Evolutionary conservation across 225 moss, liverwort and hornwort genomes (phyloP).

Genomic region (Anthoceros angustus): DNA sequence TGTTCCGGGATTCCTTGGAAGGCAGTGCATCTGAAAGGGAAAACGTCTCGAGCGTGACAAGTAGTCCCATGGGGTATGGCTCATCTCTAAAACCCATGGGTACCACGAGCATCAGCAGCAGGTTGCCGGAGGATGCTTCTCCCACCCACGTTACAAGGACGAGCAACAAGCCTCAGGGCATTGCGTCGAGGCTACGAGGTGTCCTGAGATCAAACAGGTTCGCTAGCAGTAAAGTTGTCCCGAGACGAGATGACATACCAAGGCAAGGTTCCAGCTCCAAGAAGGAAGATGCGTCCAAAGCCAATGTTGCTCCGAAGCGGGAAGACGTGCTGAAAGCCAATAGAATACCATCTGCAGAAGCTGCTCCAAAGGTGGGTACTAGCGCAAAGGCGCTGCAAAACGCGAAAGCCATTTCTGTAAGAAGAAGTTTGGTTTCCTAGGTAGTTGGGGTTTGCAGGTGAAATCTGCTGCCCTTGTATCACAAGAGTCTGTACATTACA

Average conservation of each 20-base stretch:
- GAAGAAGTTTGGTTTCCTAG: no score
- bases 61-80: background rate
- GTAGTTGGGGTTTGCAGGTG: no score
- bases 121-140: background rate
- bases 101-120: background rate
- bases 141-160: background rate
- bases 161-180: background rate
- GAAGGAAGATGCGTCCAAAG: no score
- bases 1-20: background rate
- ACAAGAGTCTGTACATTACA: no score
- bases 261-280: no score
- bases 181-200: background rate
- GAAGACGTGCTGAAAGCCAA: background rate
- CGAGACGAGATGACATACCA: background rate
- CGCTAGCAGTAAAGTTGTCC: background rate
- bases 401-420: no score
- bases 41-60: background rate
- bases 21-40: conserved; percentile 5
- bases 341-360: no score
- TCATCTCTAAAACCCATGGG: background rate
- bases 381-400: no score
- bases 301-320: background rate
- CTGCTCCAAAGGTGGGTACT: no score
- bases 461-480: no score
- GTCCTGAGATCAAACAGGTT: background rate